phyloP scores from a whole-genome alignment of 306 rosid species.

The Rosa lucieae region DNA sequence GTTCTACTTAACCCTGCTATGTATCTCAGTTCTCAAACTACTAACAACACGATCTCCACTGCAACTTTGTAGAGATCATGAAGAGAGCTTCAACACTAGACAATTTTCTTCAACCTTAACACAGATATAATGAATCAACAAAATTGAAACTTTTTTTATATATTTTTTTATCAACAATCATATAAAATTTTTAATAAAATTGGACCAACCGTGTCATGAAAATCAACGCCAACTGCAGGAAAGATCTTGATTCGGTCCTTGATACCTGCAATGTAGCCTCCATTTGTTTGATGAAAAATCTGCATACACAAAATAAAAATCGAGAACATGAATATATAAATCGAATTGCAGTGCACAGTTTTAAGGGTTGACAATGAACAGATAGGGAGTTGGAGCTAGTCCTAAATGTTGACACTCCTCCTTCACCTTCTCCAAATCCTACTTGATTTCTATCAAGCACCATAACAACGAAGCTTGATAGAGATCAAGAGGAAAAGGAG shows the following conservation, averaged over 20 bases:
- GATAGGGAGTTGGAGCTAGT: not conserved
- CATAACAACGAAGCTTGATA: not conserved
- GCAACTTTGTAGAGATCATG: not conserved
- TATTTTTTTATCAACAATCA: no score
- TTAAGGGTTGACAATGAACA: not conserved
- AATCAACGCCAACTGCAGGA: not conserved
- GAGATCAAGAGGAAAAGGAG: slow-evolving; percentile 1
- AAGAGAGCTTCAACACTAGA: not conserved
- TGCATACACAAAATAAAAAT: not conserved
- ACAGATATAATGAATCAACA: not conserved
- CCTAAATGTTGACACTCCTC: not conserved
- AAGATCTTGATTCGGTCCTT: not conserved
- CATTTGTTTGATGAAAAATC: not conserved
- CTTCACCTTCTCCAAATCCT: slow-evolving; percentile 8
- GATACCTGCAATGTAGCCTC: not conserved
- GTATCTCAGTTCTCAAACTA: not conserved
- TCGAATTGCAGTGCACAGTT: not conserved
- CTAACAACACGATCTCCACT: not conserved
- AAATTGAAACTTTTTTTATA: not conserved
- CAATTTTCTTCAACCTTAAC: not conserved
- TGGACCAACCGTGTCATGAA: not conserved
- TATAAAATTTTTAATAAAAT: not conserved
- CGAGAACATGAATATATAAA: not conserved
- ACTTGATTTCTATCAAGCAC: slow-evolving; percentile 6
- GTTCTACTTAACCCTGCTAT: not conserved